phyloP scores from a whole-genome alignment of 306 rosid genomes.

The Oxytropis ochrocephala region DNA sequence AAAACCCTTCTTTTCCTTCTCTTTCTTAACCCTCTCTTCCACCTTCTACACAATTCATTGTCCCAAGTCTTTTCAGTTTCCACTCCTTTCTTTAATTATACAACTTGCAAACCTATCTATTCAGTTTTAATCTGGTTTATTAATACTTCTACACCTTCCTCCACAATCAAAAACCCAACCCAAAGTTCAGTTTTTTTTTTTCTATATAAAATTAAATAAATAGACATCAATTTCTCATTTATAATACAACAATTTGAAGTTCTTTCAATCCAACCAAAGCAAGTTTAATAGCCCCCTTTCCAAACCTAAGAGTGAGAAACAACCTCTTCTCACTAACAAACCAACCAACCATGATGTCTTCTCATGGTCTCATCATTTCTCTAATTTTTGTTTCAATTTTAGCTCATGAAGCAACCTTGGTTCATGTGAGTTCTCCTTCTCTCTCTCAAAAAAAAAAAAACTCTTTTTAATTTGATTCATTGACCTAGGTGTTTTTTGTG shows the following conservation, averaged over 20 bases:
- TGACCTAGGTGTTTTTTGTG: not conserved
- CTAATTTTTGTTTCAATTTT: constrained; percentile 54
- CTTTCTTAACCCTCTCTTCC: constrained; percentile 2
- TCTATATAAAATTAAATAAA: not conserved
- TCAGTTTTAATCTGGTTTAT: not conserved
- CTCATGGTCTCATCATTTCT: constrained; percentile 47
- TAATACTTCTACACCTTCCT: not conserved
- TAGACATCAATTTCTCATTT: constrained; percentile 22
- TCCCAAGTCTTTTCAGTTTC: not conserved
- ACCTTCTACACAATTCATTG: constrained; percentile 12
- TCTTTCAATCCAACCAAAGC: not conserved
- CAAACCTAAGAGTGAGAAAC: constrained; percentile 16
- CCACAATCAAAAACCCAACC: not conserved
- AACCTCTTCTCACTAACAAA: constrained; percentile 27
- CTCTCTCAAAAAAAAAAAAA: not conserved
- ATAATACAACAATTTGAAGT: constrained; percentile 32
- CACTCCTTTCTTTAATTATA: not conserved
- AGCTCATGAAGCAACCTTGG: constrained; percentile 41
- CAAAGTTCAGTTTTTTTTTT: not conserved
- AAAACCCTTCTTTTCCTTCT: constrained; percentile 4
- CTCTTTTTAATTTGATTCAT: constrained; percentile 9
- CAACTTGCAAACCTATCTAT: constrained; percentile 1
- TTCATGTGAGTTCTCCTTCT: constrained; percentile 46
- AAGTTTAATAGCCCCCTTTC: constrained; percentile 20
- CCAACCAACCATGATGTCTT: constrained; percentile 45